Evolutionary conservation across 768 basidiomycete species (phyloP), one percentile per base, ranked within the genome.

Genomic region (Kwoniella bestiolae): DNA sequence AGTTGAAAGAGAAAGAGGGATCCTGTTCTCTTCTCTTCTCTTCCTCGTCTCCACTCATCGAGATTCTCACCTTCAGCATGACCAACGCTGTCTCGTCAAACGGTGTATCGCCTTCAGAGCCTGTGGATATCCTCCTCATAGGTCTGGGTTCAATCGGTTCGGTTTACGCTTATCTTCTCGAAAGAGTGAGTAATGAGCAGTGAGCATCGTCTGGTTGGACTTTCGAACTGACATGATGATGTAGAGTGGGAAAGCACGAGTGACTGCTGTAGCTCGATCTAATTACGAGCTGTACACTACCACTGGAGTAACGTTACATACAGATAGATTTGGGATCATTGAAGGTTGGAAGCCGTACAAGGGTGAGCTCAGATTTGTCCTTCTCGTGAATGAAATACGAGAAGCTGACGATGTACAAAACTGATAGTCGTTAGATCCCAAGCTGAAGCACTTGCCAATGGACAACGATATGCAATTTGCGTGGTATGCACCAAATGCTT

Each of bases 241-340:
- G 4, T 81, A 85, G 64, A 86, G 87, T 70, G 85, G 87, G 11
- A 82, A 84, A 31, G 88, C 85, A 1, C 83, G 86, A 26, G 87
- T 92, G 8, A 91, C 90, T 1, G 87, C 84, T 18, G 88, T 91
- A 1, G 90, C 90, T 1, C 80, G 90, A 60, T 87, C 89, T 56
- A 90, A 90, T 65, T 89, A 86, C 73, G 84, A 87, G 3, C 60
- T 79, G 4, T 76, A 76, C 61, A 65, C 66, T 1, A 65, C 57
- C 3, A 56, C 63, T 1, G 73, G 73, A 1, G 70, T 75, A 2
- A 76, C 73, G 5, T 28, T 91, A 69, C 79, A 84, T 55, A 89
- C 88, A 66, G 75, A 75, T 31, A 87, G 87, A 73, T 89, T 87
- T 57, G 89, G 89, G 23, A 76, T 84, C 5, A 82, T 87, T 18